These are phyloP conservation scores for Gynochthodes officinalis DNA, from an alignment of 257 asterid genomes.

Conservation along the genomic window DNA sequence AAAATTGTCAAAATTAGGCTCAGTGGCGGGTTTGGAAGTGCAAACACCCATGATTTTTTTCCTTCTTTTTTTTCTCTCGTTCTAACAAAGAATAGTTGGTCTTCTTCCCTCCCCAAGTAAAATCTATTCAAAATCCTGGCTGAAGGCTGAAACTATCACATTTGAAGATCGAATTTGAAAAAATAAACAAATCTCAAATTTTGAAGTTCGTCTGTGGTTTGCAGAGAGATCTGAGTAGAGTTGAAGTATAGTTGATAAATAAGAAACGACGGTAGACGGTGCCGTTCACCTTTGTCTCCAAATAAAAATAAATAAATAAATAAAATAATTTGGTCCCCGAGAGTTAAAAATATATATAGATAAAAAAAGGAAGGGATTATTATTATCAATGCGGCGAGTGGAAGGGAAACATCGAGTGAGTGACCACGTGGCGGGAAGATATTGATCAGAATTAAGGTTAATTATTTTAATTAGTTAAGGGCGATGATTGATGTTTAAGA, in stretches of 20 bases:
- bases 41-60: constrained; percentile 55
- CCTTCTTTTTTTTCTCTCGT: not conserved
- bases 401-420: not conserved
- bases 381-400: not conserved
- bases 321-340: not conserved
- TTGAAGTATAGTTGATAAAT: constrained; percentile 19
- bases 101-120: constrained; percentile 1
- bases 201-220: constrained; percentile 17
- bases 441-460: too few species aligned
- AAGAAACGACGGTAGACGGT: constrained; percentile 25
- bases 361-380: not conserved
- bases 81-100: not conserved
- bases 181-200: not conserved
- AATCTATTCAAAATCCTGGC: constrained; percentile 6
- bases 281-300: constrained; percentile 16
- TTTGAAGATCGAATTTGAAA: constrained; percentile 5
- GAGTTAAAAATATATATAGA: not conserved
- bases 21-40: constrained; percentile 54
- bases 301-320: not conserved
- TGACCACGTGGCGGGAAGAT: not conserved
- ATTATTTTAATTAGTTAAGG: not conserved
- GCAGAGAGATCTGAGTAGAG: constrained; percentile 16
- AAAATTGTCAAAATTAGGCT: constrained; percentile 22
- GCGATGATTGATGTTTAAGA: not conserved
- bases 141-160: constrained; percentile 11